These are phyloP conservation scores for Metschnikowia noctiluminum DNA, from an alignment of 805 yeast species.

Conservation along the genomic window DNA sequence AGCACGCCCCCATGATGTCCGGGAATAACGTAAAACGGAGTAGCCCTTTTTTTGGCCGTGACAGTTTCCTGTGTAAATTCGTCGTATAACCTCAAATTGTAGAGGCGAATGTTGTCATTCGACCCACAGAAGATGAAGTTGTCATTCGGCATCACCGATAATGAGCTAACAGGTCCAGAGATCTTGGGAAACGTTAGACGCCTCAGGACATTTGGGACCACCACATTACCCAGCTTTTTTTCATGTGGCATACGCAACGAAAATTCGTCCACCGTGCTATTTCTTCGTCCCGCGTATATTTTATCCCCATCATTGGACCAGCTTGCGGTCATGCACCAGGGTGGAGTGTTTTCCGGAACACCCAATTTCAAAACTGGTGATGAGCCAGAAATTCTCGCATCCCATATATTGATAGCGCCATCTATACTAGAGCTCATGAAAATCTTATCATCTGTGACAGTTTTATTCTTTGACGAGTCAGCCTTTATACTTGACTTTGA, in stretches of 20 bases:
- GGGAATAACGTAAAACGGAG: slow-evolving; percentile 87
- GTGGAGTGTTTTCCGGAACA: slow-evolving; percentile 69
- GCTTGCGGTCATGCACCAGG: slow-evolving; percentile 88
- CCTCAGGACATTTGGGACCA: slow-evolving; percentile 49
- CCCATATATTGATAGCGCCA: slow-evolving; percentile 84
- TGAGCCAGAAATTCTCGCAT: slow-evolving; percentile 45
- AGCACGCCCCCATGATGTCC: slow-evolving; percentile 95
- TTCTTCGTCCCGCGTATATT: slow-evolving; percentile 84
- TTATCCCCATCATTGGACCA: slow-evolving; percentile 85
- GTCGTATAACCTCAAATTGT: slow-evolving; percentile 56
- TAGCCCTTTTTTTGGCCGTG: slow-evolving; percentile 38
- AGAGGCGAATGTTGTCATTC: slow-evolving; percentile 81
- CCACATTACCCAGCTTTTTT: slow-evolving; percentile 19
- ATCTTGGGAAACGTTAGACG: slow-evolving; percentile 74
- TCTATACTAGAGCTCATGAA: slow-evolving; percentile 81
- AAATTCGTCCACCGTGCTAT: slow-evolving; percentile 77
- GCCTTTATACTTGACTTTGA: slow-evolving; percentile 13
- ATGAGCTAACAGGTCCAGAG: slow-evolving; percentile 86
- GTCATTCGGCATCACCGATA: slow-evolving; percentile 75
- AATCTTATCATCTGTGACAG: slow-evolving; percentile 40
- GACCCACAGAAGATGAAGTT: slow-evolving; percentile 84
- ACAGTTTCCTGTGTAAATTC: slow-evolving; percentile 28
- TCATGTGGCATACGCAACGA: slow-evolving; percentile 56
- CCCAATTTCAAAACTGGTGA: slow-evolving; percentile 46
- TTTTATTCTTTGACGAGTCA: slow-evolving; percentile 20